Base-by-base conservation (phyloP, 2,329 filamentous ascomycete species). In the Eurotiales sp. region DNA sequence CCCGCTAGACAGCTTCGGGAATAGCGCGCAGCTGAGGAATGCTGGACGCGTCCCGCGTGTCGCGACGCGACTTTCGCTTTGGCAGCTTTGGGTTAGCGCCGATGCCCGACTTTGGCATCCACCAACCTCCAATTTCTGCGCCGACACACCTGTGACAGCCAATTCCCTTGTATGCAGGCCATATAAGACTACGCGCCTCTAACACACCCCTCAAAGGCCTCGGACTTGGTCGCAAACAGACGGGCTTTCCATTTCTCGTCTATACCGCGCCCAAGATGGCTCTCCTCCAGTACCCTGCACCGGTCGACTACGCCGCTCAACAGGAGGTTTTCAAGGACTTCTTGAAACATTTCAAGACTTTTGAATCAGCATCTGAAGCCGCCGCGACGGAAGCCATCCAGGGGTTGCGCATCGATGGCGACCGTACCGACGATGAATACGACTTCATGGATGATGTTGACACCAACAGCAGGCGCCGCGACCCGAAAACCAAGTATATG, bases 361-460 rank as follows among this genome's bases (percentile, higher is more conserved):
- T 77, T n/a, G 50, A 85, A 78, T 65, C 87, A 76, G 51, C 83
- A 78, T 70, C 81, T 79, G 81, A 75, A 53, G 72, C 77, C 14
- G 77, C 86, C 54, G 84, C 95, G 59, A 84, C 88, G 34, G 86
- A 91, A 67, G 90, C 90, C 40, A 80, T 99, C 43, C 84, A 89
- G 60, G 84, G 86, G 59, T 83, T 99, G 62, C 87, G 87, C 64
- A 87, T 99, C 58, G 87, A 90, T 68, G 91, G 90, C 64, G 87
- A 95, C 72, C 87, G 87, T 60, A 79, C 88, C 37, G 90, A 86
- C 70, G 91, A 96, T 64, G 90, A 96, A 63, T 89, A 96, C 68
- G 90, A 96, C 64, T 88, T 95, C 65, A 90, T 95, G 84, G 89
- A 95, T 66, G 87, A 91, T 61, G 81, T 84, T 55, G 85, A 88